Percentiles rank a stretch among this genome's conserved stretches.
phyloP scores from a whole-genome alignment of 148 eudicot genomes.

The Silene latifolia region DNA sequence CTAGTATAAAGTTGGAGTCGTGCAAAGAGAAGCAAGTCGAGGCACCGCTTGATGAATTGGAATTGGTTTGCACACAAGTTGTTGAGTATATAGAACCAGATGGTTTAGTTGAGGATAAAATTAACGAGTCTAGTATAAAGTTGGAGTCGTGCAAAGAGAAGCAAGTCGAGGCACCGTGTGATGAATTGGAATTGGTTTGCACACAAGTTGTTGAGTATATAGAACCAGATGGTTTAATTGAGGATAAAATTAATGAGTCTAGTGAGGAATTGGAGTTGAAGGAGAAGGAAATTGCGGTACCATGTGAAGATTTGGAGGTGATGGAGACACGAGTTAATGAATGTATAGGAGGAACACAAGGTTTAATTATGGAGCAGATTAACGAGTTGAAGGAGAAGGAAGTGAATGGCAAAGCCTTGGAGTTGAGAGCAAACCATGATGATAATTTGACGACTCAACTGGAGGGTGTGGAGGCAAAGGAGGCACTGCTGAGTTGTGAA shows the following conservation, averaged over 20 bases:
- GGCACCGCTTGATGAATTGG: neutral
- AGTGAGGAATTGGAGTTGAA: neutral
- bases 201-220: no score
- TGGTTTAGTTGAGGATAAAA: neutral
- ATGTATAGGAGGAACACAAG: no score
- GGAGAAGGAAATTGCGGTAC: neutral
- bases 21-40: neutral
- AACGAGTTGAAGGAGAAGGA: slow-evolving; percentile 2
- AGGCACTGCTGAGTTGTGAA: no score
- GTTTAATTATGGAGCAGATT: no score
- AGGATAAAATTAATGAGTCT: neutral
- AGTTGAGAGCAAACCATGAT: neutral
- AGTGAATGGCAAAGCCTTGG: neutral
- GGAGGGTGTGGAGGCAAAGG: no score
- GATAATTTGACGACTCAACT: neutral
- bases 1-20: neutral
- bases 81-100: no score
- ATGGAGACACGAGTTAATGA: no score
- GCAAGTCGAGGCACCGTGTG: neutral
- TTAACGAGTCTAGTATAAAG: neutral
- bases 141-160: slow-evolving; percentile 7
- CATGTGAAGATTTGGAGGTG: no score
- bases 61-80: neutral
- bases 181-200: neutral
- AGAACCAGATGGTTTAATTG: neutral